Evolutionary conservation across 164 flowering plant genomes (phyloP).

Genomic region (Echeveria elegans): DNA sequence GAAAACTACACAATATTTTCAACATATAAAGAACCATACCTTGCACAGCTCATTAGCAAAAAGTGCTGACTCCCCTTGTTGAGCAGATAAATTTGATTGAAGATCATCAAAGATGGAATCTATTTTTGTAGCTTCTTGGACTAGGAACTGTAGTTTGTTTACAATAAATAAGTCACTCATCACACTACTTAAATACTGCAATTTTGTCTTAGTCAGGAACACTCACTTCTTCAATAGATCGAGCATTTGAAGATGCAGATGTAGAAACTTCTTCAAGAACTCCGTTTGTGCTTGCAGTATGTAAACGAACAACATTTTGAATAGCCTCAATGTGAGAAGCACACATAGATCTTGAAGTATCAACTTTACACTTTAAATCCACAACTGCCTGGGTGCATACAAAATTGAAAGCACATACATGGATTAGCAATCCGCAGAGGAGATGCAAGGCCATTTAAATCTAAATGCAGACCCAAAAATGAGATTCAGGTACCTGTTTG

Average conservation of each 20-base stretch:
- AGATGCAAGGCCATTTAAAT: neutral
- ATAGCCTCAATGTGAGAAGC: slow-evolving; percentile 75
- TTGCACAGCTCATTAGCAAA: slow-evolving; percentile 78
- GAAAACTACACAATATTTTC: neutral
- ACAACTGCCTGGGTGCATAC: slow-evolving; percentile 30
- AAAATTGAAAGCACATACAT: neutral
- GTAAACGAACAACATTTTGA: slow-evolving; percentile 85
- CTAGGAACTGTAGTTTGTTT: slow-evolving; percentile 42
- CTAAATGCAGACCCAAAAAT: neutral
- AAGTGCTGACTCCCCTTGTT: slow-evolving; percentile 73
- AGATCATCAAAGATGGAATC: slow-evolving; percentile 62
- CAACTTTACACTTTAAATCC: slow-evolving; percentile 58
- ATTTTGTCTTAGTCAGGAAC: neutral
- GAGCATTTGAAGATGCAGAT: slow-evolving; percentile 36
- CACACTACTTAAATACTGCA: neutral
- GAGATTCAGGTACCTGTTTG: slow-evolving; percentile 41
- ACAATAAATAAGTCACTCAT: neutral
- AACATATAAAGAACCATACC: slow-evolving; percentile 36
- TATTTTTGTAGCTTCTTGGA: slow-evolving; percentile 36
- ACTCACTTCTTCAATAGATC: slow-evolving; percentile 57
- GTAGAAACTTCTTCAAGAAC: slow-evolving; percentile 63
- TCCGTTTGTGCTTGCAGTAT: slow-evolving; percentile 66
- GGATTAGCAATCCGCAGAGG: neutral
- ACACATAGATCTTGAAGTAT: slow-evolving; percentile 47
- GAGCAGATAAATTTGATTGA: slow-evolving; percentile 49